A percentile compares a stretch with the other conserved stretches of the same genome.
These are phyloP conservation scores for Fonsecaea erecta DNA, from an alignment of 2,329 filamentous ascomycete species.

Conservation along the genomic window DNA sequence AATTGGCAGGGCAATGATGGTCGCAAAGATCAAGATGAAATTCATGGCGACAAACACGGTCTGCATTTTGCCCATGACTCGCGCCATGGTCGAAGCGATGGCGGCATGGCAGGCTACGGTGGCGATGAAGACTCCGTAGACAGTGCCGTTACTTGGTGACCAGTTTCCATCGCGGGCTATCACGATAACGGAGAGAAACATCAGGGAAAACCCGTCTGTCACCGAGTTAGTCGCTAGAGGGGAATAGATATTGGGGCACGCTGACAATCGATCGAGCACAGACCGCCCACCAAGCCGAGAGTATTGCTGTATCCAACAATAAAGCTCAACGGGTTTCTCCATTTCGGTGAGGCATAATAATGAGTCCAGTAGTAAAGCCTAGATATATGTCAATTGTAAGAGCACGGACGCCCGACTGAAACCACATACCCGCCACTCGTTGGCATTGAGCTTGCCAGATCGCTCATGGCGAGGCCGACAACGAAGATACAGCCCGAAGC, in stretches of 20 bases:
- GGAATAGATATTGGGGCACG: constrained; percentile 26
- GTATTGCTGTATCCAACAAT: constrained; percentile 67
- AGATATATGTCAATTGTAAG: constrained; percentile 1
- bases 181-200: constrained; percentile 64
- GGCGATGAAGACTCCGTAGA: constrained; percentile 63
- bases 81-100: constrained; percentile 58
- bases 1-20: constrained; percentile 62
- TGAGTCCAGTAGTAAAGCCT: constrained; percentile 65
- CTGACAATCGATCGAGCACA: constrained; percentile 65
- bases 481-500: constrained; percentile 63
- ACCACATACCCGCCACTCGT: constrained; percentile 54
- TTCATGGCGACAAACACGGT: constrained; percentile 62
- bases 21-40: constrained; percentile 60
- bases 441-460: constrained; percentile 58
- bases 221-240: not conserved
- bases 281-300: constrained; percentile 63
- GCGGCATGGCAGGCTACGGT: constrained; percentile 61
- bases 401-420: not conserved
- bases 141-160: constrained; percentile 59
- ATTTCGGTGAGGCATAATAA: constrained; percentile 61
- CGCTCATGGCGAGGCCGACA: constrained; percentile 63
- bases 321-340: constrained; percentile 63
- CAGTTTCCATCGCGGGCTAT: constrained; percentile 62
- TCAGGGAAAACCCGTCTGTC: constrained; percentile 56
- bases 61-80: constrained; percentile 64